A percentile compares a stretch with the other conserved stretches of the same genome.
Conservation (phyloP, 768 basidiomycete species). For the Boletus coccyginus region DNA sequence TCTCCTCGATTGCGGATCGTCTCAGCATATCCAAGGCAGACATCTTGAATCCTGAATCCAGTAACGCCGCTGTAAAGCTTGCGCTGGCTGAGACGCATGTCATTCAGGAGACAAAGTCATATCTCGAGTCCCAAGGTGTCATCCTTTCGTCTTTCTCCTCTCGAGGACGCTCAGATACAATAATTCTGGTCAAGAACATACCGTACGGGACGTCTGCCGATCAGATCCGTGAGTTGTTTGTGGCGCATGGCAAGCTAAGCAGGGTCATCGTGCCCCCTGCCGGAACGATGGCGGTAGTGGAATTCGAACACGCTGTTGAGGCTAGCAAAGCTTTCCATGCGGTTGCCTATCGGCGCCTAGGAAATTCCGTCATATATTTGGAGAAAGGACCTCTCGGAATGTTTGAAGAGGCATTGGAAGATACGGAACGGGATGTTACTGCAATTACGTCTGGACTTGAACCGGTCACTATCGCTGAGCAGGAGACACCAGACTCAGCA, state of each 20-base stretch:
- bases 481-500: conserved; percentile 30
- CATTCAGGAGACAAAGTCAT: conserved; percentile 91
- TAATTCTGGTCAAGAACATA: conserved; percentile 93
- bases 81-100: conserved; percentile 96
- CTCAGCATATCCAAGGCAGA: conserved; percentile 86
- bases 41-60: conserved; percentile 81
- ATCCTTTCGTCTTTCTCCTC: conserved; percentile 56
- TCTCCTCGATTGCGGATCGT: conserved; percentile 83
- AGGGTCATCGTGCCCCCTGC: conserved; percentile 86
- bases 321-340: conserved; percentile 75
- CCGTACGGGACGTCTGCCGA: conserved; percentile 81
- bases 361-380: conserved; percentile 87
- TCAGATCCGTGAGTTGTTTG: conserved; percentile 79
- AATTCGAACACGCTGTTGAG: conserved; percentile 70
- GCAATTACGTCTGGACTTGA: conserved; percentile 21
- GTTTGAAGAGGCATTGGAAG: conserved; percentile 51
- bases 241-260: conserved; percentile 64
- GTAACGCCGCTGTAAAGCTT: conserved; percentile 87
- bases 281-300: conserved; percentile 90
- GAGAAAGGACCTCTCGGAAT: conserved; percentile 89
- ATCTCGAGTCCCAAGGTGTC: conserved; percentile 78
- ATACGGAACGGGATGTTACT: conserved; percentile 9
- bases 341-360: conserved; percentile 83
- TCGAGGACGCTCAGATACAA: conserved; percentile 65
- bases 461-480: conserved; percentile 46